Evolutionary conservation across 306 rosid genomes (phyloP).

Genomic region (Ceratonia siliqua): DNA sequence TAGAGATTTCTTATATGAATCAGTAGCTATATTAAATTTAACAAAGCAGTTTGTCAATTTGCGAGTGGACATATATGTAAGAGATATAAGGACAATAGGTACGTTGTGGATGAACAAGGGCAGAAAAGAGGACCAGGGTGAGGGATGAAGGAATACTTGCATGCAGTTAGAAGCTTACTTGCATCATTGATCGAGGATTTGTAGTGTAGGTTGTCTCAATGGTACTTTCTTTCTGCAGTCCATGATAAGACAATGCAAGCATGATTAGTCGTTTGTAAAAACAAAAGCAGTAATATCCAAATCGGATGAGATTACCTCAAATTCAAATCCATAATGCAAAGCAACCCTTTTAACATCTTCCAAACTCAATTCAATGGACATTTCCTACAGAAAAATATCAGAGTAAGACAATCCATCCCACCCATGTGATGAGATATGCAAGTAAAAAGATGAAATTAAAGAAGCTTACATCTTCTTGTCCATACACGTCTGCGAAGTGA

Average conservation of each 20-base stretch:
- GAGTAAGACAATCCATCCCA: not conserved
- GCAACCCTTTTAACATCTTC: slow-evolving; percentile 90
- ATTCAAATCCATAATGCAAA: slow-evolving; percentile 70
- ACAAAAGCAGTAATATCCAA: slow-evolving; percentile 1
- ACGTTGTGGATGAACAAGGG: not conserved
- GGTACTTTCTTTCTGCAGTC: slow-evolving; percentile 75
- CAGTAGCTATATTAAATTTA: not conserved
- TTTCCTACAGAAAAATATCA: slow-evolving; percentile 56
- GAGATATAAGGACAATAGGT: not conserved
- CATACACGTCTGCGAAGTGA: slow-evolving; percentile 90
- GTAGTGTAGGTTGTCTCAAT: slow-evolving; percentile 85
- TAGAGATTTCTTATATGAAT: not conserved
- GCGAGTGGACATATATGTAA: not conserved
- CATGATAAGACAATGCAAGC: slow-evolving; percentile 28
- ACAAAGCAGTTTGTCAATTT: not conserved
- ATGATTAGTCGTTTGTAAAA: slow-evolving; percentile 10
- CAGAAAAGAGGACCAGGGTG: not conserved
- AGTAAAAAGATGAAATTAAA: not conserved
- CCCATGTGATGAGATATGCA: not conserved
- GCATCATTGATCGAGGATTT: slow-evolving; percentile 94
- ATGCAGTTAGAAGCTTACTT: slow-evolving; percentile 55
- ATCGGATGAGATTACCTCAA: slow-evolving; percentile 63
- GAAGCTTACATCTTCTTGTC: slow-evolving; percentile 81
- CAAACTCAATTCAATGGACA: slow-evolving; percentile 92
- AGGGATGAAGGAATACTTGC: not conserved